A percentile compares a stretch with the other conserved stretches of the same genome.
Conservation (phyloP, 495 filamentous ascomycete species). For the Penicillium bialowiezense region DNA sequence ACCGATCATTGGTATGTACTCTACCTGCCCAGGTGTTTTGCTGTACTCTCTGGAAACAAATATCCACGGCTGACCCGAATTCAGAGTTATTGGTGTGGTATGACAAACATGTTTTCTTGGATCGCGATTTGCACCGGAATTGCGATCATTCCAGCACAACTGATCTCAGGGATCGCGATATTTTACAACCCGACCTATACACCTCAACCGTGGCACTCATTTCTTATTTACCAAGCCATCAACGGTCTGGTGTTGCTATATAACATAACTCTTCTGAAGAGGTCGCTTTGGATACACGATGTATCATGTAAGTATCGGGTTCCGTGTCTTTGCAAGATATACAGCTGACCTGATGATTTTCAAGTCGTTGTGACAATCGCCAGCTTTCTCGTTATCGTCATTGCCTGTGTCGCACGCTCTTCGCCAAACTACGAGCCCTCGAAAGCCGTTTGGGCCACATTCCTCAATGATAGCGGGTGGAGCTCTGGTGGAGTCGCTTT, state of each 20-base stretch:
- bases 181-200: slow-evolving; percentile 21
- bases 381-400: slow-evolving; percentile 17
- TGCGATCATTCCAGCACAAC: slow-evolving; percentile 19
- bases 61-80: too few relatives aligned
- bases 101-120: slow-evolving; percentile 23
- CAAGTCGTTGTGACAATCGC: slow-evolving; percentile 15
- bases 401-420: slow-evolving; percentile 24
- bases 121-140: slow-evolving; percentile 22
- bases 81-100: slow-evolving; percentile 29
- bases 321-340: neutral
- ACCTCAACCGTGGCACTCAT: slow-evolving; percentile 29
- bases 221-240: slow-evolving; percentile 39
- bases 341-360: neutral
- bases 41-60: too few relatives aligned
- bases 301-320: slow-evolving; percentile 18
- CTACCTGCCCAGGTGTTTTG: too few relatives aligned
- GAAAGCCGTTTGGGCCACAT: slow-evolving; percentile 24
- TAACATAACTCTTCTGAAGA: slow-evolving; percentile 21
- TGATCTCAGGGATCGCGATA: slow-evolving; percentile 18
- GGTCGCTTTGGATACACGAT: slow-evolving; percentile 27
- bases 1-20: slow-evolving; percentile 7
- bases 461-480: slow-evolving; percentile 32
- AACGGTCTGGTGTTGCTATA: slow-evolving; percentile 19
- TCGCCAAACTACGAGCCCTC: slow-evolving; percentile 17
- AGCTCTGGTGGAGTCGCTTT: slow-evolving; percentile 24